These are phyloP conservation scores for Zalerion maritima DNA, from an alignment of 495 filamentous ascomycete genomes.

Conservation along the genomic window DNA sequence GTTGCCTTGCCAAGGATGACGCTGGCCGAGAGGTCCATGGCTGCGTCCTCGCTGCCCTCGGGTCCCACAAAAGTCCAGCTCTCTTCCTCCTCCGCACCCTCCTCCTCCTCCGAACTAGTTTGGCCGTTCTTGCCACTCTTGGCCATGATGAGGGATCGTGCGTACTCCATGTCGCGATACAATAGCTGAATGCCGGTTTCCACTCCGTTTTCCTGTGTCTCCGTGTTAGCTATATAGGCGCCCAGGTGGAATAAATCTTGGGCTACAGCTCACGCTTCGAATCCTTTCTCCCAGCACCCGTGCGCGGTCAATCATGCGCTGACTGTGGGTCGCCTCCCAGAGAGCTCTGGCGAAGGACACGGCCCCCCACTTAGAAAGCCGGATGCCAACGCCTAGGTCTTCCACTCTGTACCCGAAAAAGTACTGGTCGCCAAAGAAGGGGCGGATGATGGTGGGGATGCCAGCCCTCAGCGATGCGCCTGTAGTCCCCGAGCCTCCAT, in stretches of 20 bases:
- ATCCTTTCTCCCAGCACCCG: conserved; percentile 71
- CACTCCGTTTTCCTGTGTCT: conserved; percentile 68
- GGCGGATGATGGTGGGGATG: conserved; percentile 86
- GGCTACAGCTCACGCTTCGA: conserved; percentile 48
- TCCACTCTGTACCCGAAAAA: conserved; percentile 86
- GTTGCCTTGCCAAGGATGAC: no score
- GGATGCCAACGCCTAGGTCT: conserved; percentile 83
- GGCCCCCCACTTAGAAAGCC: conserved; percentile 75
- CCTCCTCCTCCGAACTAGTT: conserved; percentile 26
- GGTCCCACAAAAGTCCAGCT: conserved; percentile 66
- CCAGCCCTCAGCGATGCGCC: conserved; percentile 87
- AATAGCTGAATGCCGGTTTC: conserved; percentile 80
- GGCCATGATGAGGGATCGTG: conserved; percentile 65
- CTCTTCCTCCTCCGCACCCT: conserved; percentile 45
- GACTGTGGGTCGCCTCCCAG: conserved; percentile 81
- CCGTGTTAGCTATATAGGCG: conserved; percentile 8
- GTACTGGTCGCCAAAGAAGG: conserved; percentile 96
- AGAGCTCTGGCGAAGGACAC: conserved; percentile 67
- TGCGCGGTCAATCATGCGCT: conserved; percentile 82
- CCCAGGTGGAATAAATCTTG: conserved; percentile 1
- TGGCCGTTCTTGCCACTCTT: conserved; percentile 32
- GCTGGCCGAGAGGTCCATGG: no score
- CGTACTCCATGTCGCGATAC: conserved; percentile 92
- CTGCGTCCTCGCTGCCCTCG: no score
- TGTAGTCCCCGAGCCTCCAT: conserved; percentile 90